Conservation (phyloP, 176 grass and related monocot genomes). For the Alopecurus myosuroides region DNA sequence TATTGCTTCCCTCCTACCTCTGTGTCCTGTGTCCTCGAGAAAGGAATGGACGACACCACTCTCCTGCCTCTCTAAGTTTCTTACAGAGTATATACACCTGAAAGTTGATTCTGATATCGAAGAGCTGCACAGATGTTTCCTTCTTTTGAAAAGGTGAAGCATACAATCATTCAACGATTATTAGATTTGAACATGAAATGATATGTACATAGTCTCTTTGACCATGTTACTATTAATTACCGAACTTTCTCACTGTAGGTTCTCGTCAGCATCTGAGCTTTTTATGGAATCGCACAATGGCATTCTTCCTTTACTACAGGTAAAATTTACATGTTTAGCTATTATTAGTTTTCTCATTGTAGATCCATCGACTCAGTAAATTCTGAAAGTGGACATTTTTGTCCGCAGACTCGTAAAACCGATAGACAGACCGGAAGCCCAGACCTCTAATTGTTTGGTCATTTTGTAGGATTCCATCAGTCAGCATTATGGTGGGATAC, state of each 20-base stretch:
- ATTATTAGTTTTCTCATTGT: background rate
- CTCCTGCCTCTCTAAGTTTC: conserved; percentile 41
- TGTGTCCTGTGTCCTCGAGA: too few species aligned
- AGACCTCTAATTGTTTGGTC: background rate
- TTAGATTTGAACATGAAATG: background rate
- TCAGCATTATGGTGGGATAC: conserved; percentile 38
- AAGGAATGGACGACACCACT: too few species aligned
- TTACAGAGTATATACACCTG: conserved; percentile 60
- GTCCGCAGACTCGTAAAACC: background rate
- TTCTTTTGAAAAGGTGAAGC: conserved; percentile 76
- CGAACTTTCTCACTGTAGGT: conserved; percentile 27
- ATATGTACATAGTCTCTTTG: background rate
- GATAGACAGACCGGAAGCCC: background rate
- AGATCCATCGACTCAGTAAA: background rate
- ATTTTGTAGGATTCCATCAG: conserved; percentile 35
- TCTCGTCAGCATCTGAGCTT: conserved; percentile 39
- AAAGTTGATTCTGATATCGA: conserved; percentile 86
- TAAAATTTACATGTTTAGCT: conserved; percentile 15
- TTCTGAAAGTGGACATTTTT: background rate
- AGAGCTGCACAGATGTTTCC: conserved; percentile 91
- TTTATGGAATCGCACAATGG: conserved; percentile 36
- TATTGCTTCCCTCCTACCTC: conserved; percentile 29
- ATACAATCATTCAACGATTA: background rate
- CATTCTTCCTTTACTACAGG: conserved; percentile 48
- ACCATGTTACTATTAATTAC: background rate